phyloP scores from a whole-genome alignment of 2,329 filamentous ascomycete genomes.

The Aquanectria penicillioides region DNA sequence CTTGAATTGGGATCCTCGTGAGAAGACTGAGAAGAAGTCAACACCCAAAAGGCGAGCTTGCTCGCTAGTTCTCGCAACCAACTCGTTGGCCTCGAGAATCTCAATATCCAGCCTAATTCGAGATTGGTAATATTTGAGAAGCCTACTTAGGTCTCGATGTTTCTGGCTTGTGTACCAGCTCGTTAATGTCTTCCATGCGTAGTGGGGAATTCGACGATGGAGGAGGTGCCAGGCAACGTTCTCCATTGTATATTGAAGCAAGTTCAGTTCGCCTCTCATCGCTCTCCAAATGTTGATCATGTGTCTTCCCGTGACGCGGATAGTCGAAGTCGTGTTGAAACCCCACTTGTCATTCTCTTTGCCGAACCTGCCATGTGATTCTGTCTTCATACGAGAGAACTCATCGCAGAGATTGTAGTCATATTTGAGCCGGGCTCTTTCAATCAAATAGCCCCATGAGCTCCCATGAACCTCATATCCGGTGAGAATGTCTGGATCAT shows the following conservation, averaged over 20 bases:
- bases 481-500: slow-evolving; percentile 92
- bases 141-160: slow-evolving; percentile 74
- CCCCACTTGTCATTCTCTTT: slow-evolving; percentile 92
- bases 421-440: slow-evolving; percentile 85
- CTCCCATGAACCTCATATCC: slow-evolving; percentile 94
- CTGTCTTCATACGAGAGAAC: slow-evolving; percentile 85
- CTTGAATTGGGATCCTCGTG: slow-evolving; percentile 95
- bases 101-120: slow-evolving; percentile 87
- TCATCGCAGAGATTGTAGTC: slow-evolving; percentile 93
- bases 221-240: slow-evolving; percentile 93
- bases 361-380: slow-evolving; percentile 84
- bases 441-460: slow-evolving; percentile 96
- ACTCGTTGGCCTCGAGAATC: slow-evolving; percentile 88
- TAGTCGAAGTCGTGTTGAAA: slow-evolving; percentile 91
- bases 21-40: slow-evolving; percentile 97
- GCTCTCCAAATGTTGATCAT: slow-evolving; percentile 98
- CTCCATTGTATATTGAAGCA: slow-evolving; percentile 96
- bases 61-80: slow-evolving; percentile 89
- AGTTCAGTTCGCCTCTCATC: slow-evolving; percentile 90
- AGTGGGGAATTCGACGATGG: slow-evolving; percentile 88
- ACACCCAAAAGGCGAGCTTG: slow-evolving; percentile 92
- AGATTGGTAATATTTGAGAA: slow-evolving; percentile 80
- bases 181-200: slow-evolving; percentile 81
- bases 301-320: slow-evolving; percentile 91
- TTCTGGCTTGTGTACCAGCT: slow-evolving; percentile 80